Conservation (phyloP, 352 stramenopile genomes). For the Phytophthora sp. region DNA sequence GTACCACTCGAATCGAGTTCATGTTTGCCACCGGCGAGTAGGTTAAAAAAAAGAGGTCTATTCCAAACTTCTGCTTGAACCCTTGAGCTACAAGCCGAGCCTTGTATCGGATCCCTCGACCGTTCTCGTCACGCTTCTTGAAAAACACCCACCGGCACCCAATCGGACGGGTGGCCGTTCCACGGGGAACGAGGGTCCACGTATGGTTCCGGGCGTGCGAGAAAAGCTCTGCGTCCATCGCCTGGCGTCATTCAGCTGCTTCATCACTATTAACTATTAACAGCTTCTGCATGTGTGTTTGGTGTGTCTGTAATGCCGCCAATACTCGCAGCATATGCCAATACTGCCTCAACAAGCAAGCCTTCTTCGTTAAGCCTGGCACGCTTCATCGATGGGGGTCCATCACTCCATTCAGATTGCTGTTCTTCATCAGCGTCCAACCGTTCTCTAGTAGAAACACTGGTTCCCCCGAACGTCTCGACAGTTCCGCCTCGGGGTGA, state of each 20-base stretch:
- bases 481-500: no score
- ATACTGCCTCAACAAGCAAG: neutral
- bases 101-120: neutral
- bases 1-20: neutral
- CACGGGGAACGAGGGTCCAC: neutral
- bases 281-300: neutral
- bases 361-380: neutral
- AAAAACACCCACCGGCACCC: neutral
- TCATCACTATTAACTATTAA: neutral
- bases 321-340: neutral
- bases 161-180: neutral
- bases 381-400: no score
- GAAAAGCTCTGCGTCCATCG: neutral
- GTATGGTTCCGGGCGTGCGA: neutral
- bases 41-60: no score
- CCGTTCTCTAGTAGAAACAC: no score
- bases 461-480: no score
- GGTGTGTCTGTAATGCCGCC: no score
- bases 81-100: no score
- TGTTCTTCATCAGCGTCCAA: no score
- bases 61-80: no score
- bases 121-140: slow-evolving; percentile 1
- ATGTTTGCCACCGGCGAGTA: no score
- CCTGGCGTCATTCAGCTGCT: neutral
- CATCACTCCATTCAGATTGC: no score